These are phyloP conservation scores for Zizania palustris DNA, from an alignment of 202 grass and related monocot genomes.

Conservation along the genomic window DNA sequence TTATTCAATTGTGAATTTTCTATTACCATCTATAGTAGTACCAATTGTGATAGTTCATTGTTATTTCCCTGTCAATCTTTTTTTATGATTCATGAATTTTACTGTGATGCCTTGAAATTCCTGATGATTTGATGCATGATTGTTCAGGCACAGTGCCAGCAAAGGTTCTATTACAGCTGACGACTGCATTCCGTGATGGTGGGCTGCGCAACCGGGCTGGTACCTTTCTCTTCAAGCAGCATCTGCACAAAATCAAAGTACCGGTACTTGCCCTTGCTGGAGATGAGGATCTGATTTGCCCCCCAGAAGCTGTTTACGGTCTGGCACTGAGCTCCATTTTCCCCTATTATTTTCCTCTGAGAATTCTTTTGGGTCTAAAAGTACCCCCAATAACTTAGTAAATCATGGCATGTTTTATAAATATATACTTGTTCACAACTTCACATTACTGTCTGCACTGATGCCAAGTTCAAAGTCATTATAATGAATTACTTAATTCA, in stretches of 20 bases:
- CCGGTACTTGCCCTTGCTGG: conserved; percentile 88
- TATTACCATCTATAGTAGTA: conserved; percentile 16
- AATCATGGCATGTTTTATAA: background rate
- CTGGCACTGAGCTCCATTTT: conserved; percentile 24
- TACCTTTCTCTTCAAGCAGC: conserved; percentile 77
- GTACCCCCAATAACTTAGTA: background rate
- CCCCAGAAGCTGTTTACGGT: conserved; percentile 93
- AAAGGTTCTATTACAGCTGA: conserved; percentile 88
- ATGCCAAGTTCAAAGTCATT: background rate
- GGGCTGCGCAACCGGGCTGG: conserved; percentile 68
- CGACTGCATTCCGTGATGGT: conserved; percentile 81
- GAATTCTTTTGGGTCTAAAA: background rate
- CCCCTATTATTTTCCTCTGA: background rate
- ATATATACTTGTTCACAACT: background rate
- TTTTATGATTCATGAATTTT: conserved; percentile 24
- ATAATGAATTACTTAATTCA: background rate
- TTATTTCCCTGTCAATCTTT: background rate
- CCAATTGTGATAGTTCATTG: conserved; percentile 2
- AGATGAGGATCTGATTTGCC: conserved; percentile 89
- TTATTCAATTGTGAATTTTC: conserved; percentile 8
- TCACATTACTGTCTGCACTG: background rate
- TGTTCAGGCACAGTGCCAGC: conserved; percentile 84
- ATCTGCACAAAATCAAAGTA: conserved; percentile 70
- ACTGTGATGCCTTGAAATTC: conserved; percentile 25
- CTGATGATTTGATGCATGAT: conserved; percentile 18